These are phyloP conservation scores for Orychophragmus violaceus DNA, from an alignment of 345 rosid species.

Conservation along the genomic window DNA sequence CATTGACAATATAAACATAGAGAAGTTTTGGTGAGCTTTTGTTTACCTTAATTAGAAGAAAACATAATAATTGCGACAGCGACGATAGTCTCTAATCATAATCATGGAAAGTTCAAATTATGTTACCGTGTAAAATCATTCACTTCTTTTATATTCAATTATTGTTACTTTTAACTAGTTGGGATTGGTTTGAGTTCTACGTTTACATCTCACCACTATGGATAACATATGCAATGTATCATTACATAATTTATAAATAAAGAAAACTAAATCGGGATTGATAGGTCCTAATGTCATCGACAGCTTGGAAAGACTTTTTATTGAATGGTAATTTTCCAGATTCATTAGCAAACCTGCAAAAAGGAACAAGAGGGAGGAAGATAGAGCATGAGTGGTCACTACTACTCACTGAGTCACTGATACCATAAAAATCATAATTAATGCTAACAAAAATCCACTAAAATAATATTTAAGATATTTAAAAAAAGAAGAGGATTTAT, in stretches of 20 bases:
- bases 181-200: conserved; percentile 25
- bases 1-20: conserved; percentile 7
- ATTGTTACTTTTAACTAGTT: conserved; percentile 10
- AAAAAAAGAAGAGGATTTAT: conserved; percentile 6
- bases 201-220: conserved; percentile 6
- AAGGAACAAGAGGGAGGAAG: not conserved
- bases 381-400: conserved; percentile 32
- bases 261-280: conserved; percentile 3
- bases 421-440: not conserved
- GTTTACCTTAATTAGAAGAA: conserved; percentile 1
- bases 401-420: not conserved
- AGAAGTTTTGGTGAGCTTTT: conserved; percentile 3
- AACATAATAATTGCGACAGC: conserved; percentile 12
- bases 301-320: not conserved
- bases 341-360: conserved; percentile 13
- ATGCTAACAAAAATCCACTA: conserved; percentile 4
- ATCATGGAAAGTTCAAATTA: conserved; percentile 7
- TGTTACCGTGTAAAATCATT: conserved; percentile 18
- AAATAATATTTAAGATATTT: not conserved
- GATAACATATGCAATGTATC: not conserved
- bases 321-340: not conserved
- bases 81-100: conserved; percentile 3
- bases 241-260: not conserved
- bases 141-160: not conserved
- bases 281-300: not conserved